Evolutionary conservation across 2,329 filamentous ascomycete species (phyloP), one percentile per base, ranked within the genome.

Genomic region (Diaporthe capsici): DNA sequence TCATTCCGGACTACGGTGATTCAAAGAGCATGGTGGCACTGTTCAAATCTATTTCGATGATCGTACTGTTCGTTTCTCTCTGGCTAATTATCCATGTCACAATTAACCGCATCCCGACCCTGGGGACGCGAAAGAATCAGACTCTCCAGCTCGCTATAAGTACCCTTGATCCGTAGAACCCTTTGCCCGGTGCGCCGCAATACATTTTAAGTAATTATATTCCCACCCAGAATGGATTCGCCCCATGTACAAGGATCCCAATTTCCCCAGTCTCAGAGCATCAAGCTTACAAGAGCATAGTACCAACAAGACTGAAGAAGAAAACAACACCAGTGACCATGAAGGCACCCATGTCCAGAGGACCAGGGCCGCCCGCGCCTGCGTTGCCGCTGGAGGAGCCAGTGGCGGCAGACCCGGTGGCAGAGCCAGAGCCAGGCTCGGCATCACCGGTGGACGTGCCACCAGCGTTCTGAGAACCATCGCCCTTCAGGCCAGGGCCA

Each of bases 381-480:
- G 79, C 83, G 77, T 85, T 85, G 74, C 83, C 84, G 44, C 77
- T 79, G 65, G 73, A 71, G 22, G 71, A 42, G 39, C 39, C 51
- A 78, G 76, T 34, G 83, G 81, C 78, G 31, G 84, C 79, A n/a
- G 84, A 84, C 15, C 82, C 81, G 7, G 81, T 81, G 68, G 83
- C 81, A 25, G 81, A 82, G 47, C 84, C 85, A 42, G 85, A 86
- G 51, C 85, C 85, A 34, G 85, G 81, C 1, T 79, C 61, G 49
- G 85, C 84, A 71, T 83, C 83, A 49, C 84, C 85, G 22, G 87
- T 88, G 53, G 88, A 87, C 25, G 86, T 86, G 60, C 85, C 86
- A 8, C 83, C 85, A 15, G 87, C 85, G 68, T 88, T 85, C 84
- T 91, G 90, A 31, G 90, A 92, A 34, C 90, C 90, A 28, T 81